Evolutionary conservation across 2,329 filamentous ascomycete genomes (phyloP).

Genomic region (Domatiomyces catenatus): DNA sequence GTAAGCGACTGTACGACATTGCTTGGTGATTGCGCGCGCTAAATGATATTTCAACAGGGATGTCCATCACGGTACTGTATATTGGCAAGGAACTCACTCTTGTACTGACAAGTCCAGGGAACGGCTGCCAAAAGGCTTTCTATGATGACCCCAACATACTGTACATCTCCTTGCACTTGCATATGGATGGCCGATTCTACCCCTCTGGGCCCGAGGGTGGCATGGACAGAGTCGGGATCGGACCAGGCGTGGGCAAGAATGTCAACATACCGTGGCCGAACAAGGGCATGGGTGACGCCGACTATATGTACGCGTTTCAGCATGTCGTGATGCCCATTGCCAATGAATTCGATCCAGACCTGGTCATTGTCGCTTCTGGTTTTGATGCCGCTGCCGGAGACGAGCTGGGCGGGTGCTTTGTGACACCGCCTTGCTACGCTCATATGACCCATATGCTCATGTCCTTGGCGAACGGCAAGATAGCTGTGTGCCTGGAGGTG

Average conservation of each 20-base stretch:
- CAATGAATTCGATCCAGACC: constrained; percentile 78
- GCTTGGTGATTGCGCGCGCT: background rate
- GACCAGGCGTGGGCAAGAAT: constrained; percentile 45
- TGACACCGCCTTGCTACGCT: constrained; percentile 79
- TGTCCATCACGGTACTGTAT: constrained; percentile 44
- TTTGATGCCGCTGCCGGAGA: constrained; percentile 94
- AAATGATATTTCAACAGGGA: constrained; percentile 32
- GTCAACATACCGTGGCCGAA: constrained; percentile 55
- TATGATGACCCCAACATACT: constrained; percentile 89
- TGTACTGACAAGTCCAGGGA: constrained; percentile 42
- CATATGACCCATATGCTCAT: constrained; percentile 99
- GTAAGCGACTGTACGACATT: constrained; percentile 38
- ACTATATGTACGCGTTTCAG: constrained; percentile 92
- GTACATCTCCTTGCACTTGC: constrained; percentile 90
- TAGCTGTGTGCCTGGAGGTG: constrained; percentile 76
- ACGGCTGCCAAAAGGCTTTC: constrained; percentile 91
- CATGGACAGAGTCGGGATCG: constrained; percentile 43
- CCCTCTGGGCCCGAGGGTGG: constrained; percentile 48
- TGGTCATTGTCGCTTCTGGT: constrained; percentile 85
- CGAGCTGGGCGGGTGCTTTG: constrained; percentile 80
- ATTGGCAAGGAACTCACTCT: background rate
- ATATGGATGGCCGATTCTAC: constrained; percentile 70
- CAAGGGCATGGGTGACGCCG: constrained; percentile 77
- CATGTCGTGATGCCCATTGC: constrained; percentile 93
- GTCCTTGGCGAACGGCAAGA: constrained; percentile 75